Evolutionary conservation across 331 rosid genomes (phyloP).

Genomic region (Spiraea crenata): DNA sequence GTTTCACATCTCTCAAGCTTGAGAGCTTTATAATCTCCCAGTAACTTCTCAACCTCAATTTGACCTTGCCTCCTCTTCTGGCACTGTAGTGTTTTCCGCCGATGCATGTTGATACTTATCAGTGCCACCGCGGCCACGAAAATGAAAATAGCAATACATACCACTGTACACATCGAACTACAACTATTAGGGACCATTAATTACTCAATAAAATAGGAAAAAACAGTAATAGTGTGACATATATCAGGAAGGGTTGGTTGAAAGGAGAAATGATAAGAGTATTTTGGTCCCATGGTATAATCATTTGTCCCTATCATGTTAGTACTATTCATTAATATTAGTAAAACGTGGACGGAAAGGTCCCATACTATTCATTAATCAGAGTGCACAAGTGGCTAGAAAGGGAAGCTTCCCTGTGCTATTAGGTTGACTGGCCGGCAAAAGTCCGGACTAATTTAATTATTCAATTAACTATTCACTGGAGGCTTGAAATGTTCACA

Average conservation of each 20-base stretch:
- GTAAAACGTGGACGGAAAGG: not conserved
- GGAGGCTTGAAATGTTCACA: not conserved
- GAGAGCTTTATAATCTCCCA: conserved; percentile 24
- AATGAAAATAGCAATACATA: conserved; percentile 30
- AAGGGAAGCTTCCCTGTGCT: not conserved
- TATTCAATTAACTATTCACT: not conserved
- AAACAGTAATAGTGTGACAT: no score
- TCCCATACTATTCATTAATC: not conserved
- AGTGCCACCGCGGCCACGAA: conserved; percentile 33
- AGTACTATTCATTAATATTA: no score
- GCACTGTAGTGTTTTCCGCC: conserved; percentile 13
- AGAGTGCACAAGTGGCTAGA: not conserved
- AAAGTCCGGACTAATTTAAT: not conserved
- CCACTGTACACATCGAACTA: conserved; percentile 38
- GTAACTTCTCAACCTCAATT: conserved; percentile 18
- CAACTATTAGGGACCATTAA: not conserved
- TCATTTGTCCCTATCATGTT: no score
- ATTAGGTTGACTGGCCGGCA: not conserved
- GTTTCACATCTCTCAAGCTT: not conserved
- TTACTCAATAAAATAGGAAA: no score
- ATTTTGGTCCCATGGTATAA: no score
- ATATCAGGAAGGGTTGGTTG: no score
- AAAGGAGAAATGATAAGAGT: no score
- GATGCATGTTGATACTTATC: conserved; percentile 26
- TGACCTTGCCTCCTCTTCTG: conserved; percentile 15